These are phyloP conservation scores for Colletotrichum incanum DNA, from an alignment of 2,329 filamentous ascomycete species.

Conservation along the genomic window DNA sequence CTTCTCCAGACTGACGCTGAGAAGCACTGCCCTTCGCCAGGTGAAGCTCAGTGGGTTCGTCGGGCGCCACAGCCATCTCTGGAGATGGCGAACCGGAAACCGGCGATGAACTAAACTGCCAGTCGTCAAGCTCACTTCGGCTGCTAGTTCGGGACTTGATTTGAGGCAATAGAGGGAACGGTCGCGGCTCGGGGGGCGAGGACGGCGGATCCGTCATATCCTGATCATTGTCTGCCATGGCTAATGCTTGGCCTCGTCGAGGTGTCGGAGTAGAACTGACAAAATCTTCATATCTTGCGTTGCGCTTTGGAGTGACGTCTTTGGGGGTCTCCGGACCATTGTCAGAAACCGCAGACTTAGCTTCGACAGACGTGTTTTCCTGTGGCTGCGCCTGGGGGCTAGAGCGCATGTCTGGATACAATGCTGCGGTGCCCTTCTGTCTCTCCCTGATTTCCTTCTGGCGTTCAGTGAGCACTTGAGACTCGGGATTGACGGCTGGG, in stretches of 20 bases:
- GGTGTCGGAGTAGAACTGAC: constrained; percentile 75
- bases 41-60: constrained; percentile 41
- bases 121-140: constrained; percentile 60
- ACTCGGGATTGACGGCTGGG: constrained; percentile 68
- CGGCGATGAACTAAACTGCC: constrained; percentile 71
- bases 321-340: constrained; percentile 45
- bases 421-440: constrained; percentile 73
- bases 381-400: constrained; percentile 56
- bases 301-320: constrained; percentile 63
- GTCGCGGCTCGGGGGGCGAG: constrained; percentile 70
- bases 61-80: constrained; percentile 26
- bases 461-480: constrained; percentile 83
- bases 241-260: constrained; percentile 67
- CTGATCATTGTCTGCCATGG: constrained; percentile 62
- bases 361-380: constrained; percentile 27
- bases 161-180: constrained; percentile 67
- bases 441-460: constrained; percentile 84
- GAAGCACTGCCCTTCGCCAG: constrained; percentile 31
- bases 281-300: constrained; percentile 64
- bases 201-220: constrained; percentile 70
- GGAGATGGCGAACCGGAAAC: constrained; percentile 65
- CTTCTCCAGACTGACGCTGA: constrained; percentile 37
- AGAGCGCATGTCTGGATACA: constrained; percentile 79
- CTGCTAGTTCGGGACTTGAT: constrained; percentile 66
- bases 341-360: constrained; percentile 31